These are phyloP conservation scores for Aspergillus sp. DNA, from an alignment of 2,329 filamentous ascomycete species.

Conservation along the genomic window DNA sequence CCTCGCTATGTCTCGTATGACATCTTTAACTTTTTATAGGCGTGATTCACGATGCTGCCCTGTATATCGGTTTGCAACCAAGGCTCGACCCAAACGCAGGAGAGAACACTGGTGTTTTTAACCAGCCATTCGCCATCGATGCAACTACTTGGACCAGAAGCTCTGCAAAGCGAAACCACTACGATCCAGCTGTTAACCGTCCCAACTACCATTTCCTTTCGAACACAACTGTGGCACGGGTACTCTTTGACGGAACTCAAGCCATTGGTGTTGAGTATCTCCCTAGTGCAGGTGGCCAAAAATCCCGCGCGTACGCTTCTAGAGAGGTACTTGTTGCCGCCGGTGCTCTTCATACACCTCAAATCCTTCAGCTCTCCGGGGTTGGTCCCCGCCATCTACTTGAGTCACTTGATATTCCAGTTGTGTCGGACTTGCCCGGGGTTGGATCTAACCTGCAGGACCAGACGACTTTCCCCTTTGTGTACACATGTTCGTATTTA, in stretches of 20 bases:
- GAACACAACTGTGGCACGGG: neutral
- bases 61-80: neutral
- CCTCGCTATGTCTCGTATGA: too few species aligned
- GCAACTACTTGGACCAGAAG: neutral
- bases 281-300: neutral
- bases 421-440: neutral
- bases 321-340: neutral
- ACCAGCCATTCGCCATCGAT: neutral
- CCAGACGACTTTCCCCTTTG: neutral
- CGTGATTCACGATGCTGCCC: neutral
- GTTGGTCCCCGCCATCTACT: neutral
- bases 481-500: neutral
- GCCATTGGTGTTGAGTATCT: conserved; percentile 3
- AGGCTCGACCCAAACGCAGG: neutral
- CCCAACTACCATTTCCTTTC: neutral
- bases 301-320: neutral
- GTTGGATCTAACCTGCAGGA: neutral
- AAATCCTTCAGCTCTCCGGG: neutral
- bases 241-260: neutral
- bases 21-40: neutral
- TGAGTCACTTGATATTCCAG: neutral
- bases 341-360: neutral
- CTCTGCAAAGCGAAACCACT: neutral
- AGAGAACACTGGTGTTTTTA: neutral
- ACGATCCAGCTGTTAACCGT: neutral